Evolutionary conservation across 495 filamentous ascomycete species (phyloP), one percentile per base, ranked within the genome.

Genomic region (Hypoxylon fragiforme): DNA sequence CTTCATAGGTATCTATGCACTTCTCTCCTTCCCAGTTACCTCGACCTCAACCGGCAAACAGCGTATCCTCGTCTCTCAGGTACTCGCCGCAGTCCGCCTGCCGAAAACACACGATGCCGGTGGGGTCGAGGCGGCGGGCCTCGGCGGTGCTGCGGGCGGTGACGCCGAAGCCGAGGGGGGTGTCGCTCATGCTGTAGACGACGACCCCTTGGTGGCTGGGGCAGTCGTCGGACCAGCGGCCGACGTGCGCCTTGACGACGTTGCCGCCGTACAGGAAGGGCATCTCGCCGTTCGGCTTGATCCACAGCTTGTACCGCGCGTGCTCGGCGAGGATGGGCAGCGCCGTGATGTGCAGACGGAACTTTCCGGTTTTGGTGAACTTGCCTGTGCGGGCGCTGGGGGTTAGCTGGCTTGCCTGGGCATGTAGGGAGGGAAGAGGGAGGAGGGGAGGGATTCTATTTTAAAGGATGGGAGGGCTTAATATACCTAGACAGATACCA

Each of bases 221-320:
- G 49, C 85, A 88, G 73, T 97, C 92, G 59, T 97, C 91, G 16
- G 81, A 86, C 82, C 87, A 94, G 42, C 92, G 75, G 15, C 89
- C 90, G 0, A 97, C 83, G 72, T 98, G 94, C 15, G 95, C 94
- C 73, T 95, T 95, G 35, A 94, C 81, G 18, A 97, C 79, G 66
- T 95, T 87, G 20, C 87, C 85, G 22, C 91, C 94, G 71, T 98
- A 98, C 11, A 95, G 73, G 70, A 90, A 96, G 28, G 91, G 90
- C 88, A 95, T 94, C 69, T 91, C 90, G 38, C 95, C 94, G 73
- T 99, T 99, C 16, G 84, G 72, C 72, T 95, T 95, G 50, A 99
- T 85, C 89, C 89, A 97, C 45, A 96, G 81, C 80, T 96, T 96
- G 70, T 94, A 90, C 24, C 95, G 78, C 16, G 94, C 91, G 71